Evolutionary conservation across 176 grass and related monocot genomes (phyloP), one percentile per base, ranked within the genome.

Genomic region (Oryza meridionalis): DNA sequence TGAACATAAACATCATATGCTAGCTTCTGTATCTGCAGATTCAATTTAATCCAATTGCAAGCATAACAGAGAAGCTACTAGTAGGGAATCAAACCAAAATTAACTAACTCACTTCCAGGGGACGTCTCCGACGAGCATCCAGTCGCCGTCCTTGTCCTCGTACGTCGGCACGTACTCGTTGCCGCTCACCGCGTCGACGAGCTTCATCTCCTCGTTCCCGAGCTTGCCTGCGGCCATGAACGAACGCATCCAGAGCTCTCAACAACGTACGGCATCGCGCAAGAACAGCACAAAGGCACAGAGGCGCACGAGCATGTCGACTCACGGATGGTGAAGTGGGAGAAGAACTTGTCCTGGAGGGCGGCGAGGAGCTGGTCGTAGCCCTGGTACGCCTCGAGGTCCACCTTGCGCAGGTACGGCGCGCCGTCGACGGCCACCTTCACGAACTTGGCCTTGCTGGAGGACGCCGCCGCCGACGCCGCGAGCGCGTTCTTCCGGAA

Each of bases 111-210:
- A 98, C 96, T 91, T 95, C 96, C 96, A 95, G 0, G 91, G 94
- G 49, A 97, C 94, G 80, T 97, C 94, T 43, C 91, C 94, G 55
- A 94, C 87, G 68, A 97, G 94, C 94, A 97, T 97, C 94, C 91
- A 97, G 70, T 97, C 94, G 33, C 82, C 87, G 43, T 97, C 94
- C 81, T 97, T 97, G 77, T 97, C 94, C 92, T 94, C 94, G 38
- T 97, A 97, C 27, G 94, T 97, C 6, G 89, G 89, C 31, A 95
- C 89, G 27, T 94, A 98, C 67, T 98, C 96, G 27, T 81, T 85
- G 33, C 93, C 91, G 25, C 68, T 91, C 49, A 81, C 91, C 10
- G 69, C 89, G 70, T 98, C 96, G 44, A 98, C 91, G 77, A 96
- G 86, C 79, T 91, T 83, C 85, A 90, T 92, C 86, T 91, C 87